Conservation (phyloP, 352 stramenopile genomes). For the Hyaloperonospora brassicae region DNA sequence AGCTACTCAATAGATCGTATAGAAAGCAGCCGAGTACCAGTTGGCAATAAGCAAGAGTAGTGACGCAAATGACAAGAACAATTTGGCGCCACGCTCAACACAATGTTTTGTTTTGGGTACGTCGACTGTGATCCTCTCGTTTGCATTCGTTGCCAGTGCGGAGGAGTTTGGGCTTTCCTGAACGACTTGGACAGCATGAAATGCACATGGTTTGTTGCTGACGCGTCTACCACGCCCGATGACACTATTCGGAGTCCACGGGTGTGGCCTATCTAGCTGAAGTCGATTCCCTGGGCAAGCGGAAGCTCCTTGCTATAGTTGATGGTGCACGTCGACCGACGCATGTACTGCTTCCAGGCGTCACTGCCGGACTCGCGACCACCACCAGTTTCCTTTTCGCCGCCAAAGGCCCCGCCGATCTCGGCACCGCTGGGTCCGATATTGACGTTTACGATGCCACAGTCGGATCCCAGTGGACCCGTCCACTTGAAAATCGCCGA, state of each 20-base stretch:
- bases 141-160: conserved; percentile 72
- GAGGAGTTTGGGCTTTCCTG: conserved; percentile 78
- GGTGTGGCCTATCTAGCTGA: conserved; percentile 41
- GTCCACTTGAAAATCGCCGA: conserved; percentile 90
- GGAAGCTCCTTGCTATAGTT: conserved; percentile 90
- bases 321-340: conserved; percentile 89
- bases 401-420: conserved; percentile 89
- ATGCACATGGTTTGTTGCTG: conserved; percentile 5
- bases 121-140: too few relatives aligned
- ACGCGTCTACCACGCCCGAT: conserved; percentile 7
- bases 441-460: conserved; percentile 91
- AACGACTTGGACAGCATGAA: conserved; percentile 10
- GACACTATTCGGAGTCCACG: conserved; percentile 2
- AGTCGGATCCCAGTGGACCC: conserved; percentile 83
- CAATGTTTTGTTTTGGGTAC: too few relatives aligned
- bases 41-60: too few relatives aligned
- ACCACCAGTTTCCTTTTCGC: conserved; percentile 89
- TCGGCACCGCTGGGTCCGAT: conserved; percentile 88
- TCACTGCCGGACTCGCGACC: conserved; percentile 88
- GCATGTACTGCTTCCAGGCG: conserved; percentile 93
- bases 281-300: conserved; percentile 90
- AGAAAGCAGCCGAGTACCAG: too few relatives aligned
- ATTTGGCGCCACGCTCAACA: too few relatives aligned
- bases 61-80: too few relatives aligned
- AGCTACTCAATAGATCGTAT: too few relatives aligned